Conservation (phyloP, 345 rosid species). For the Populus deltoides region DNA sequence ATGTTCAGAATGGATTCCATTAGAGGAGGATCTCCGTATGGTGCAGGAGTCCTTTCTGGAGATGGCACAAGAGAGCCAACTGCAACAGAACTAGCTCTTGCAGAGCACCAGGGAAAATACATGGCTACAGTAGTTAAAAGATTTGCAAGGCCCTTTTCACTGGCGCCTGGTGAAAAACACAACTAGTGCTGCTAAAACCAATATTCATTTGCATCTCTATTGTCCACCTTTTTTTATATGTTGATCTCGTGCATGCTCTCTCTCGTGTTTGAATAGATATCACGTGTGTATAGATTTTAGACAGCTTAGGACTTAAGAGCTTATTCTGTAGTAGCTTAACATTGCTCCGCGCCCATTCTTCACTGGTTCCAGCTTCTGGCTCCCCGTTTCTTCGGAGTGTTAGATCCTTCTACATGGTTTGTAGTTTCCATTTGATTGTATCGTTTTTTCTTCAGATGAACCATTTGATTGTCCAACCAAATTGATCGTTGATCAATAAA, state of each 20-base stretch:
- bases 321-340: background rate
- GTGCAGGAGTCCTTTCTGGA: slow-evolving; percentile 67
- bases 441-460: background rate
- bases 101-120: slow-evolving; percentile 81
- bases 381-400: background rate
- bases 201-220: background rate
- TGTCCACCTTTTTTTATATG: background rate
- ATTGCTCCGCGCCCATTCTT: background rate
- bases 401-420: slow-evolving; percentile 1
- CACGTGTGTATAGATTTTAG: background rate
- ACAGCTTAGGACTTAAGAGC: slow-evolving; percentile 3
- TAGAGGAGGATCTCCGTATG: slow-evolving; percentile 75
- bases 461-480: background rate
- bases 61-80: slow-evolving; percentile 74
- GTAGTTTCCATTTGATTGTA: background rate
- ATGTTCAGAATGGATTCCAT: slow-evolving; percentile 76
- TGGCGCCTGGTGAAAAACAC: background rate
- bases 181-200: background rate
- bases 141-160: slow-evolving; percentile 35
- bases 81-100: slow-evolving; percentile 62
- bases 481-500: background rate
- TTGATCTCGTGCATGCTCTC: background rate
- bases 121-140: slow-evolving; percentile 66
- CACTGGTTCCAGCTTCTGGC: background rate
- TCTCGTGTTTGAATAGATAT: background rate